phyloP scores from a whole-genome alignment of 2,329 filamentous ascomycete genomes.

The Bretziella fagacearum region DNA sequence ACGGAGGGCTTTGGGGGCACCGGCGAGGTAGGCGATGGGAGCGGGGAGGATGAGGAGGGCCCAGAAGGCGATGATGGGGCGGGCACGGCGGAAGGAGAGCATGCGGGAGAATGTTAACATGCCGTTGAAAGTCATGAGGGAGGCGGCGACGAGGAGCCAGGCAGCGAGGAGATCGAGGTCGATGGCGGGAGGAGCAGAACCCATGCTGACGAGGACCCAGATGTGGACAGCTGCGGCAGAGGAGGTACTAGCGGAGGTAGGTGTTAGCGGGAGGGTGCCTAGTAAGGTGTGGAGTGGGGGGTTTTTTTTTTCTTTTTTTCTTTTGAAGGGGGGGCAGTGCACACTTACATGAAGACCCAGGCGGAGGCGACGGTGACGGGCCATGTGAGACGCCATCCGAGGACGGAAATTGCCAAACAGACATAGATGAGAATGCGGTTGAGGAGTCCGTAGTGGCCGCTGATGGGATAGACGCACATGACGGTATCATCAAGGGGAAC shows the following conservation, averaged over 20 bases:
- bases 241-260: neutral
- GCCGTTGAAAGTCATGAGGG: constrained; percentile 13
- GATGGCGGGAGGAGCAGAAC: constrained; percentile 7
- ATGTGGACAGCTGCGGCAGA: constrained; percentile 11
- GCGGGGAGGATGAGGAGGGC: constrained; percentile 12
- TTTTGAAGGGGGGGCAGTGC: too few relatives aligned
- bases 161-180: constrained; percentile 13
- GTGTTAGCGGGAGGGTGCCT: neutral
- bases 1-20: constrained; percentile 11
- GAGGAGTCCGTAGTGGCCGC: constrained; percentile 10
- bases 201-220: constrained; percentile 11
- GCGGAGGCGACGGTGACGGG: constrained; percentile 7
- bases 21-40: constrained; percentile 12
- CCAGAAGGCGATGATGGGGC: constrained; percentile 12
- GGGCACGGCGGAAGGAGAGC: constrained; percentile 13
- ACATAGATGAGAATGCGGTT: constrained; percentile 12
- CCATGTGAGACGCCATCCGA: constrained; percentile 13
- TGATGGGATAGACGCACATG: constrained; percentile 14
- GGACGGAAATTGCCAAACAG: constrained; percentile 11
- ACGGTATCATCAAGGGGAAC: constrained; percentile 11
- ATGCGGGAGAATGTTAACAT: constrained; percentile 13
- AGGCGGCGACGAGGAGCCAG: constrained; percentile 11
- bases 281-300: neutral
- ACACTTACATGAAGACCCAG: constrained; percentile 12
- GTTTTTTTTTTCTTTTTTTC: neutral